Conservation (phyloP, 805 yeast genomes). For the Ogataea minuta region DNA sequence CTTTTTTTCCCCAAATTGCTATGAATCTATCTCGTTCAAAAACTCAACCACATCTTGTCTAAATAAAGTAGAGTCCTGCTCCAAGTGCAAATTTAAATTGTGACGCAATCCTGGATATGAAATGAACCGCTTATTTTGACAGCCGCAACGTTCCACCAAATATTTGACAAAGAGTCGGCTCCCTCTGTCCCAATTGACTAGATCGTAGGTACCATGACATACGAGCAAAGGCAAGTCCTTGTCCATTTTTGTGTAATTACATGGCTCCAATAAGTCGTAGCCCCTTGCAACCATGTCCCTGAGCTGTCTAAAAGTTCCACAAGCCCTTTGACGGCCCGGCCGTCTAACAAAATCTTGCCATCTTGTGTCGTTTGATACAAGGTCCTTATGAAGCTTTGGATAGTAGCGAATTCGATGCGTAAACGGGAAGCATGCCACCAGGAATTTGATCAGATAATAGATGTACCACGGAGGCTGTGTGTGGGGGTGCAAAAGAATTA, state of each 20-base stretch:
- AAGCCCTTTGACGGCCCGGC: conserved; percentile 7
- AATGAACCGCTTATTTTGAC: conserved; percentile 5
- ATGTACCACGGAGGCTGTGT: conserved; percentile 50
- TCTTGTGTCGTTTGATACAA: conserved; percentile 9
- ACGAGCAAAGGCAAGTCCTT: conserved; percentile 48
- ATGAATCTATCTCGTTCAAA: not conserved
- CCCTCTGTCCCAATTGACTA: conserved; percentile 11
- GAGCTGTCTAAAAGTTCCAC: conserved; percentile 11
- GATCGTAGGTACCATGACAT: conserved; percentile 60
- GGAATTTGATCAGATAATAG: conserved; percentile 4
- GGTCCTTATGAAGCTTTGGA: conserved; percentile 11
- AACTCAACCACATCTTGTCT: conserved; percentile 5
- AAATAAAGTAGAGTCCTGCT: conserved; percentile 3
- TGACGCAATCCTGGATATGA: conserved; percentile 8
- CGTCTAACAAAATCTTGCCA: conserved; percentile 15
- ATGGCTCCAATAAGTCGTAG: conserved; percentile 1
- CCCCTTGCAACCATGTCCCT: conserved; percentile 12
- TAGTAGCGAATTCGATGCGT: conserved; percentile 8
- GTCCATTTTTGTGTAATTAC: conserved; percentile 14
- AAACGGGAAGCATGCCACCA: conserved; percentile 7
- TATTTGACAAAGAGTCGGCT: conserved; percentile 5
- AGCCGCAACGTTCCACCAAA: not conserved
- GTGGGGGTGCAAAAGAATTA: conserved; percentile 53
- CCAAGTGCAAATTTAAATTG: conserved; percentile 7
- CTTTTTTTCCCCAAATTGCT: not conserved